These are phyloP conservation scores for Sclerotinia minor DNA, from an alignment of 2,329 filamentous ascomycete genomes.

Conservation along the genomic window DNA sequence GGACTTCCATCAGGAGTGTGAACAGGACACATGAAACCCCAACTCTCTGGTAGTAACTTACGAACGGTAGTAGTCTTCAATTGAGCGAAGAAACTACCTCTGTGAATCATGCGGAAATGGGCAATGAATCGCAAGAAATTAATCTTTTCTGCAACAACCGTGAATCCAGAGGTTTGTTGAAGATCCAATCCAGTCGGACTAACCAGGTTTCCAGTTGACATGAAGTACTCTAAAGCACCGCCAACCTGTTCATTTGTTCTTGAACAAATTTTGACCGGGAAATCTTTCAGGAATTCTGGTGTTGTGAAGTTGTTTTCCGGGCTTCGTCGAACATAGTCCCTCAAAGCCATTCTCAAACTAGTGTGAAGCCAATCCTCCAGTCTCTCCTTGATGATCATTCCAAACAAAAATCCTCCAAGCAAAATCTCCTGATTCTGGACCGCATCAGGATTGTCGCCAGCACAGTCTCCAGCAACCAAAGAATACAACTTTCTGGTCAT, in stretches of 20 bases:
- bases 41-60: constrained; percentile 93
- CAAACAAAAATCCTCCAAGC: constrained; percentile 89
- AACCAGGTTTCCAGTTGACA: constrained; percentile 91
- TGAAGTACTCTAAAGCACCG: constrained; percentile 85
- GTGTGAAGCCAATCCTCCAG: constrained; percentile 80
- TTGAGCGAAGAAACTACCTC: constrained; percentile 98
- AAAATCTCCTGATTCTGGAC: constrained; percentile 95
- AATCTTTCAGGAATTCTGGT: constrained; percentile 75
- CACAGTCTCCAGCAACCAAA: constrained; percentile 87
- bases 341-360: constrained; percentile 52
- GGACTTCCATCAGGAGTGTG: constrained; percentile 96
- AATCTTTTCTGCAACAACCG: constrained; percentile 96
- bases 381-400: constrained; percentile 92
- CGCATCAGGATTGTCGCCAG: constrained; percentile 93
- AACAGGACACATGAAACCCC: constrained; percentile 96
- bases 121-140: constrained; percentile 98
- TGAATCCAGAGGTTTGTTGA: constrained; percentile 93
- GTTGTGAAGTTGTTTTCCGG: constrained; percentile 73
- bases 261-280: constrained; percentile 73
- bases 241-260: constrained; percentile 88
- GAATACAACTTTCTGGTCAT: constrained; percentile 97
- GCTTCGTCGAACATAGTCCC: constrained; percentile 57
- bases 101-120: constrained; percentile 98
- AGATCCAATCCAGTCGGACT: constrained; percentile 90
- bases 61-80: constrained; percentile 95